Conservation (phyloP, 306 rosid genomes). For the Sindora glabra region DNA sequence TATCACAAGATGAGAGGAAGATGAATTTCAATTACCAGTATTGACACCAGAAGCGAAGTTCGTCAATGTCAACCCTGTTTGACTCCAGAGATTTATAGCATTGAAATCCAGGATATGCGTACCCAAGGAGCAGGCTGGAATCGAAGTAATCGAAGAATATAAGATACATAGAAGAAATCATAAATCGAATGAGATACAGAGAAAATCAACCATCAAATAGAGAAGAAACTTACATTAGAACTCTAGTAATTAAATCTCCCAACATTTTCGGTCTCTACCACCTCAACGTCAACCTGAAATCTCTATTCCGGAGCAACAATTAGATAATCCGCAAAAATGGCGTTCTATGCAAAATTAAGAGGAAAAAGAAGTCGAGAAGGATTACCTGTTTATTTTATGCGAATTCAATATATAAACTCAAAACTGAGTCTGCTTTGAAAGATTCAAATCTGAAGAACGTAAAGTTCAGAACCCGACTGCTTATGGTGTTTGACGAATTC, state of each 20-base stretch:
- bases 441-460: constrained; percentile 34
- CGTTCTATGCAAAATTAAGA: too few relatives aligned
- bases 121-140: constrained; percentile 63
- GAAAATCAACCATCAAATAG: background rate
- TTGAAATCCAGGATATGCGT: constrained; percentile 89
- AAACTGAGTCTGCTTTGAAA: background rate
- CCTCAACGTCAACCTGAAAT: too few relatives aligned
- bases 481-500: constrained; percentile 5
- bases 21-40: constrained; percentile 58
- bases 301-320: constrained; percentile 16
- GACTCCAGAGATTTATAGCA: constrained; percentile 76
- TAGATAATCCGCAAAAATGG: too few relatives aligned
- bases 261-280: constrained; percentile 55
- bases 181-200: background rate
- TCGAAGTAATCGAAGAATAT: background rate
- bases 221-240: constrained; percentile 55
- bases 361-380: background rate
- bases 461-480: constrained; percentile 14
- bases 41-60: constrained; percentile 95
- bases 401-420: background rate
- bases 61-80: constrained; percentile 51
- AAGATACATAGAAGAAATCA: too few relatives aligned
- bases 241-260: constrained; percentile 66
- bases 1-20: background rate
- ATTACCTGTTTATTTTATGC: constrained; percentile 9